Base-by-base conservation (phyloP, 306 rosid genomes). In the Cucurbita moschata region DNA sequence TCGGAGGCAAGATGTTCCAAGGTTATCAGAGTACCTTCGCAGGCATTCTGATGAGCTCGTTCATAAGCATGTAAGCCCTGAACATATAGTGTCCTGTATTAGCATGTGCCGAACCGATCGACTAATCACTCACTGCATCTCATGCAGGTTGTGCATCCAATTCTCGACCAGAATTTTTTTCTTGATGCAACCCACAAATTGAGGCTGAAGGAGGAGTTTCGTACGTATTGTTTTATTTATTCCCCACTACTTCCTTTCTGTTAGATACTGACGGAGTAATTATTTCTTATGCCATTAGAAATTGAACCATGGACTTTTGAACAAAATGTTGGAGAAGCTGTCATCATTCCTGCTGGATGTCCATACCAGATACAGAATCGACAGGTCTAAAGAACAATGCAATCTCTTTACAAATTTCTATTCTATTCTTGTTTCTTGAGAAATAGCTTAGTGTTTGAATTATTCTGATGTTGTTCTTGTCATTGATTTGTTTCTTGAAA, bases 301-400 rank as follows among this genome's bases (percentile, higher is more conserved):
- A 88, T 95, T 77, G 99, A 95, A 81, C 99, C 99, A 5, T 95
- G 99, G 99, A 85, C 91, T 66, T 95, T 95, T 75, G 88, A 85
- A 88, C 99, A 95, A 83, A 89, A 60, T 58, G 86, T 84, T 61
- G 99, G 99, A 49, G 99, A 91, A 88, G 99, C 99, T 79, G 96
- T 95, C 75, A 86, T 95, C 73, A 83, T 95, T 82, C 99, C 99
- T 10, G 95, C 99, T 68, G 99, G 99, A 79, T 95, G 97, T 73
- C 97, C 99, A 14, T 89, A 95, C 79, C 99, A 95, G 84, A 95
- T 91, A 69, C 87, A 86, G 77, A 88, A 82, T 85, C 84, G 96
- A 49, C 89, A 95, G 99, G 99, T 92, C 65, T 73, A 44, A 77
- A 77, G 77, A 44, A 38, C 8, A 43, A 13, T 59, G 35, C 57